Evolutionary conservation across 2,329 filamentous ascomycete genomes (phyloP).

Genomic region (Ascochyta clinopodiicola): DNA sequence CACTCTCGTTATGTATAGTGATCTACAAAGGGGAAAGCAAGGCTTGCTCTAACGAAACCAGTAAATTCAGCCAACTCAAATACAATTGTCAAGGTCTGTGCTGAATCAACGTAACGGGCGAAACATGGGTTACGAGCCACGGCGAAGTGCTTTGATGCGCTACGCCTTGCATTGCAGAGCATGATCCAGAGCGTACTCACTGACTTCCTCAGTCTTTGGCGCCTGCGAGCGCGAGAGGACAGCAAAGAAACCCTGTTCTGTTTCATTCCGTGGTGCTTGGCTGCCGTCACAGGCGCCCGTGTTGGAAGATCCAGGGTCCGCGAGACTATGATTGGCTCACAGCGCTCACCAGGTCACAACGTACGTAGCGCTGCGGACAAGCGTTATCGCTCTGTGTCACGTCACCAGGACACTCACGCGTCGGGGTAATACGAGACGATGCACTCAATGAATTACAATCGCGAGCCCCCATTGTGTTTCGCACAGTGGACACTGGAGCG

Average conservation of each 20-base stretch:
- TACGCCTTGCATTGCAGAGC: conserved; percentile 15
- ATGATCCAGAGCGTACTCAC: background rate
- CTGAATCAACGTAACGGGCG: conserved; percentile 1
- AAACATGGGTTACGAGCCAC: conserved; percentile 6
- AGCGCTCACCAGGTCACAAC: conserved; percentile 4
- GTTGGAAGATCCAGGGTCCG: conserved; percentile 17
- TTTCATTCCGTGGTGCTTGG: conserved; percentile 30
- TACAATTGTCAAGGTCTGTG: conserved; percentile 24
- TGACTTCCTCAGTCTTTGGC: conserved; percentile 19
- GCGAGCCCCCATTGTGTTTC: no score
- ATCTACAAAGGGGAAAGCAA: conserved; percentile 29
- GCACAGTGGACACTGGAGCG: no score
- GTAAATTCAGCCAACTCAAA: conserved; percentile 5
- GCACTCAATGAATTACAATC: no score
- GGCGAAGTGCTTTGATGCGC: conserved; percentile 5
- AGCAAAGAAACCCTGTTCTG: conserved; percentile 29
- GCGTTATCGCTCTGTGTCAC: background rate
- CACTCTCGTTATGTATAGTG: conserved; percentile 32
- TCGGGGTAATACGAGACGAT: no score
- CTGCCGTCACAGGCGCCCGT: conserved; percentile 37
- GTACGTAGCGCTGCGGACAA: background rate
- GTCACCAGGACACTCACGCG: no score
- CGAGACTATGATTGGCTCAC: conserved; percentile 33
- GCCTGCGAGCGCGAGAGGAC: conserved; percentile 18
- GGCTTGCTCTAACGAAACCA: conserved; percentile 2